Conservation (phyloP, 495 filamentous ascomycete species). For the Tricharina praecox region DNA sequence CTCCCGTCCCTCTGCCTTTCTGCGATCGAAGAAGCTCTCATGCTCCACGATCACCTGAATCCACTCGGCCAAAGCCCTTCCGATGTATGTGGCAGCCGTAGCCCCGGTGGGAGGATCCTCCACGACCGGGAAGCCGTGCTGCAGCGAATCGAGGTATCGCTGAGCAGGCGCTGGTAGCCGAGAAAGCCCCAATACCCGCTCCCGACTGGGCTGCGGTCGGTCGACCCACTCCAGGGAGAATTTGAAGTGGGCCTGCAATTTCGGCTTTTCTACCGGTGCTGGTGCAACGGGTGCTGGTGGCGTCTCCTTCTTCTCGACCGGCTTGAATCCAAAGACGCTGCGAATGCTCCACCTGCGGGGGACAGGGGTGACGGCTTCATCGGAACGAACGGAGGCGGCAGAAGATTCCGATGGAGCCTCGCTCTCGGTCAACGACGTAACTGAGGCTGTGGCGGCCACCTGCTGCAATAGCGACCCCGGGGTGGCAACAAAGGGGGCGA, state of each 20-base stretch:
- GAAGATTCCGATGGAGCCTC: conserved; percentile 13
- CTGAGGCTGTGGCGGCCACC: conserved; percentile 6
- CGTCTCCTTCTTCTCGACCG: conserved; percentile 21
- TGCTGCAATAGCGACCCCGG: conserved; percentile 15
- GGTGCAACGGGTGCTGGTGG: conserved; percentile 19
- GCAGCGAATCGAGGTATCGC: conserved; percentile 32
- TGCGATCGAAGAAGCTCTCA: conserved; percentile 79
- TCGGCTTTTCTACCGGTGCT: conserved; percentile 18
- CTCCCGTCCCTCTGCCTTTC: conserved; percentile 72
- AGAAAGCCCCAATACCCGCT: conserved; percentile 51
- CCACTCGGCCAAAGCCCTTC: conserved; percentile 88
- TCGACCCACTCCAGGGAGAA: conserved; percentile 66
- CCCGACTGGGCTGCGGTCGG: conserved; percentile 35
- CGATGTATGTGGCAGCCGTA: conserved; percentile 46
- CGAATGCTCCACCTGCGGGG: conserved; percentile 20
- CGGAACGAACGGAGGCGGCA: conserved; percentile 7
- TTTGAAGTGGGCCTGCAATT: conserved; percentile 46
- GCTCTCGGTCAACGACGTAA: conserved; percentile 12
- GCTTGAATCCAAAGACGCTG: conserved; percentile 18
- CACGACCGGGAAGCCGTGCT: conserved; percentile 9
- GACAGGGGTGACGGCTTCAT: conserved; percentile 10
- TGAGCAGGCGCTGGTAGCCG: conserved; percentile 60
- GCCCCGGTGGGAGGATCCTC: not conserved
- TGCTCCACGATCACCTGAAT: conserved; percentile 64
- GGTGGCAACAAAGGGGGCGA: conserved; percentile 28